Evolutionary conservation across 2,329 filamentous ascomycete species (phyloP), one percentile per base, ranked within the genome.

Genomic region (Monosporascus sp.): DNA sequence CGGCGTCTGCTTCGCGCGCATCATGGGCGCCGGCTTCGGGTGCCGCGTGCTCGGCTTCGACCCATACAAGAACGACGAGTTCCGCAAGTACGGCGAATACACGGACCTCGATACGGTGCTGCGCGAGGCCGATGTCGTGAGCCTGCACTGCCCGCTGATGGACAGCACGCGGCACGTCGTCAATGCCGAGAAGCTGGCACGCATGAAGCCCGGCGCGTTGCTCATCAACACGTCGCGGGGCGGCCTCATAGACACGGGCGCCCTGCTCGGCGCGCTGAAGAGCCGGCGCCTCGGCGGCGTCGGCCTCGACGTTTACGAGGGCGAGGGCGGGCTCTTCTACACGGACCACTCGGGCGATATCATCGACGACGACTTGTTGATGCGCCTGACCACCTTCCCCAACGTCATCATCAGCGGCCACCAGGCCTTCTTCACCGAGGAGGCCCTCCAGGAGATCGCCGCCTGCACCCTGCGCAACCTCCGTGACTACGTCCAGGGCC

Each of bases 171-270:
- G 75, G 24, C 79, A 85, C 64, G 75, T 88, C 55, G 81, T 88
- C 65, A 81, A 84, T 62, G 72, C 72, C 17, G 61, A 72, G 4
- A 75, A 79, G 7, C 68, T 88, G 24, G 62, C 66, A 4, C 64
- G 72, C 57, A 83, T 87, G 75, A 86, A 86, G 67, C 65, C 68
- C 7, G 81, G 78, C 1, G 83, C 79, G 0, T 72, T 87, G 67
- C 70, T 89, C 35, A 75, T 89, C 58, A 87, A 89, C 68, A 89
- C 85, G 0, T 87, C 84, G 3, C 80, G 86, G 2, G 86, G 86
- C 20, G 83, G 79, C 2, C 70, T 89, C 50, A 74, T 89, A 55
- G 73, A 87, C 62, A 85, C 83, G 0, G 69, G 70, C 31, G 79
- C 82, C 11, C 77, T 86, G 52, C 81, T 87, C 51, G 70, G 75